Evolutionary conservation across 2,329 filamentous ascomycete species (phyloP).

Genomic region (Diaporthe sp.): DNA sequence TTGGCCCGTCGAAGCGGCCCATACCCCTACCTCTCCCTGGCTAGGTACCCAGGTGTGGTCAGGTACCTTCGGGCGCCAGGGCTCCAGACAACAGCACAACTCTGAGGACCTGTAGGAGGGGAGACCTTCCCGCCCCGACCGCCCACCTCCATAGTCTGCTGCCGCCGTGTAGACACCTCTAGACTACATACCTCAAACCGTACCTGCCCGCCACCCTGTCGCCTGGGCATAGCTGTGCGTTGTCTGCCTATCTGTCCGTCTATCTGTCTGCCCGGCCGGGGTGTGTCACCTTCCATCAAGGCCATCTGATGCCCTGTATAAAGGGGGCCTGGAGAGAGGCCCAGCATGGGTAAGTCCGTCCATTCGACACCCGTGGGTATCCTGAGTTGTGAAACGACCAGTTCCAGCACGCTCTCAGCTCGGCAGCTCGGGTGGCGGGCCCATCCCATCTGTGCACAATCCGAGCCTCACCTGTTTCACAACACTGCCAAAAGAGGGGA

Average conservation of each 20-base stretch:
- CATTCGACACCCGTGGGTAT: constrained; percentile 23
- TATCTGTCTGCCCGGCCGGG: constrained; percentile 2
- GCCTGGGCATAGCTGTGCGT: constrained; percentile 22
- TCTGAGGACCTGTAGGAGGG: background rate
- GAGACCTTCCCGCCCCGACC: constrained; percentile 3
- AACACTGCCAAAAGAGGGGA: constrained; percentile 40
- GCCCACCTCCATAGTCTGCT: background rate
- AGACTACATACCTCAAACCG: constrained; percentile 7
- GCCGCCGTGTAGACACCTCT: background rate
- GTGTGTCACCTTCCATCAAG: constrained; percentile 11
- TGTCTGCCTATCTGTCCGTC: constrained; percentile 19
- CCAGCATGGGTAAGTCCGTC: constrained; percentile 41
- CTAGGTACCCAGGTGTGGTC: background rate
- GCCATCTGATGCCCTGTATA: constrained; percentile 24
- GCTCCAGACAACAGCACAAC: constrained; percentile 5
- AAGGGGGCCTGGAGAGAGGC: constrained; percentile 30
- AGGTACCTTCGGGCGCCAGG: background rate
- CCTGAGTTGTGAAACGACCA: constrained; percentile 39
- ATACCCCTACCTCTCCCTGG: background rate
- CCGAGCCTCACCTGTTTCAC: constrained; percentile 42
- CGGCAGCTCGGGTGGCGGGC: constrained; percentile 30
- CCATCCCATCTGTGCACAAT: constrained; percentile 33
- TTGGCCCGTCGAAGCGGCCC: background rate
- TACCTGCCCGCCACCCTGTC: constrained; percentile 10
- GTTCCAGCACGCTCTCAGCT: constrained; percentile 25